A percentile compares a stretch with the other conserved stretches of the same genome.
phyloP scores from a whole-genome alignment of 1,284 basidiomycete genomes.

The Cutaneotrichosporon daszewskae region DNA sequence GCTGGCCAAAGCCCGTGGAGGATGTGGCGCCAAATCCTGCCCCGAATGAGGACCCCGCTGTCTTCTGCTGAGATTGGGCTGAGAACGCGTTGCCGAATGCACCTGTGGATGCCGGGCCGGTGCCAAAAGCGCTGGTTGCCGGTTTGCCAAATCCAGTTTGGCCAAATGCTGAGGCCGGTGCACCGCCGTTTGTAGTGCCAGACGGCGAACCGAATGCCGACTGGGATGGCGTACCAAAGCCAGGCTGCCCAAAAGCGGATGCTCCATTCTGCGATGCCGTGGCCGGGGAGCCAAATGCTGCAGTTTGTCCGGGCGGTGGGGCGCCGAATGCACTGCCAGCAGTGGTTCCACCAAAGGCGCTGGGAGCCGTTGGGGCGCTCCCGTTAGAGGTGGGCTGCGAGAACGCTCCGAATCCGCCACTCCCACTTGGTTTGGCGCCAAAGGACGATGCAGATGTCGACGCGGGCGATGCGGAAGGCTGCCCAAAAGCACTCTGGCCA shows the following conservation, averaged over 20 bases:
- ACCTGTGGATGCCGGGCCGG: slow-evolving; percentile 11
- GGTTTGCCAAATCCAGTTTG: slow-evolving; percentile 40
- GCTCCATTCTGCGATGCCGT: slow-evolving; percentile 15
- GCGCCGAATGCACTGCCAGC: too few relatives aligned
- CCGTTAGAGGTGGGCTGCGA: background rate
- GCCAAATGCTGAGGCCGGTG: slow-evolving; percentile 31
- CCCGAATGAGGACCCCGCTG: slow-evolving; percentile 14
- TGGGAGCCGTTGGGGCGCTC: slow-evolving; percentile 8
- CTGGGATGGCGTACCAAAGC: slow-evolving; percentile 15
- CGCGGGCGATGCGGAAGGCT: slow-evolving; percentile 13
- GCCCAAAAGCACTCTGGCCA: slow-evolving; percentile 40
- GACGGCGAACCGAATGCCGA: slow-evolving; percentile 7
- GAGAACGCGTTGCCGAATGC: slow-evolving; percentile 15
- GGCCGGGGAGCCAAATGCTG: slow-evolving; percentile 19
- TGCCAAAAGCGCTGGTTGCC: slow-evolving; percentile 9
- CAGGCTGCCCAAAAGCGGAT: slow-evolving; percentile 34
- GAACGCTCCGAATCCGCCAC: background rate
- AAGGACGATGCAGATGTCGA: background rate
- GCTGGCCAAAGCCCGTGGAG: background rate
- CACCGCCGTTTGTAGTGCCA: too few relatives aligned
- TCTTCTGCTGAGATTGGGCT: too few relatives aligned
- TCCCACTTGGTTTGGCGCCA: background rate
- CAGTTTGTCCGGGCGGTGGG: too few relatives aligned
- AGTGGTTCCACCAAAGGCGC: slow-evolving; percentile 37
- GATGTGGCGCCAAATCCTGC: slow-evolving; percentile 21